Conservation (phyloP, 257 asterid genomes). For the Solanum pinnatisectum region DNA sequence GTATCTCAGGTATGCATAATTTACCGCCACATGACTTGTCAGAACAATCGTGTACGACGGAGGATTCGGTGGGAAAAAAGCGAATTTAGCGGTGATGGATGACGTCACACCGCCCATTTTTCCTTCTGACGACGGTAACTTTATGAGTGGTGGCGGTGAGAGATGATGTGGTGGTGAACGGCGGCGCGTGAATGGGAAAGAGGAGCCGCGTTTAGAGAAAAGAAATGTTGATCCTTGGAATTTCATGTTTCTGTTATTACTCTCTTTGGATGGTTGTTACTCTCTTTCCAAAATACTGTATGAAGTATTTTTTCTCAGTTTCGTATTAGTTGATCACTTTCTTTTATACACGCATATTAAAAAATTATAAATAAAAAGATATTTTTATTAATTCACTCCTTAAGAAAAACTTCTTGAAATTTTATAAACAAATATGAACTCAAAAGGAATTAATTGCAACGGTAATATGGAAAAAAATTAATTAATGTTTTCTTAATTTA, state of each 20-base stretch:
- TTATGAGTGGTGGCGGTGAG: background rate
- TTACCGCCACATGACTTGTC: background rate
- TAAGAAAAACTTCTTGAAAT: too few relatives aligned
- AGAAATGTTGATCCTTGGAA: background rate
- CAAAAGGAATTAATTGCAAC: too few relatives aligned
- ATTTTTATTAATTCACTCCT: too few relatives aligned
- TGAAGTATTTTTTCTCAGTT: too few relatives aligned
- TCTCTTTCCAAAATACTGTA: too few relatives aligned
- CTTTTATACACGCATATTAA: too few relatives aligned
- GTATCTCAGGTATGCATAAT: background rate
- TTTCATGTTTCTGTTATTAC: background rate
- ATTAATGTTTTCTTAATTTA: too few relatives aligned
- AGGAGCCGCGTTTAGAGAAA: background rate
- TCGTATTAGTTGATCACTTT: too few relatives aligned
- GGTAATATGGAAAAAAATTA: background rate
- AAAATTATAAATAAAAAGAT: too few relatives aligned
- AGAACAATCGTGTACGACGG: conserved; percentile 1
- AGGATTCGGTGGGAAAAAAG: conserved; percentile 9
- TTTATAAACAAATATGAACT: too few relatives aligned
- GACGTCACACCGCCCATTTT: conserved; percentile 12
- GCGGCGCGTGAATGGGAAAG: background rate
- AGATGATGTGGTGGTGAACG: background rate
- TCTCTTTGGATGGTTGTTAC: background rate
- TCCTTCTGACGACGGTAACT: background rate
- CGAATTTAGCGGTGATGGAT: conserved; percentile 7